Conservation (phyloP, 345 rosid genomes). For the Geranium brycei region DNA sequence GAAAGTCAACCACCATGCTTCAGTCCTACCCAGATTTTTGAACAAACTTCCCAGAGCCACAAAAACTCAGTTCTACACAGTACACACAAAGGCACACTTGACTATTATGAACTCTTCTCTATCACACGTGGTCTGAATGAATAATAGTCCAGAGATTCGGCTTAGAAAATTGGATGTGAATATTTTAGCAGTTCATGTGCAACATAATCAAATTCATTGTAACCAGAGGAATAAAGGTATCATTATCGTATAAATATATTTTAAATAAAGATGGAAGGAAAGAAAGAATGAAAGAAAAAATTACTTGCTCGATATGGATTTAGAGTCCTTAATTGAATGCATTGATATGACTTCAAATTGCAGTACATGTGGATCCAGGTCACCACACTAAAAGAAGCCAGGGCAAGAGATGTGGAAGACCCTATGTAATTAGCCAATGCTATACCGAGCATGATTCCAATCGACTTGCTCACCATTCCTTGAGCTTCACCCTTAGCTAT, state of each 20-base stretch:
- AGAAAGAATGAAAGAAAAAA: conserved; percentile 12
- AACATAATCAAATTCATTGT: background rate
- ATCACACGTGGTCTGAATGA: no score
- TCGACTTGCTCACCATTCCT: conserved; percentile 93
- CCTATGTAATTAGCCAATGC: conserved; percentile 64
- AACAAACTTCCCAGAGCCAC: no score
- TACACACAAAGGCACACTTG: no score
- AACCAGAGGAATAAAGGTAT: no score
- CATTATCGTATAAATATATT: background rate
- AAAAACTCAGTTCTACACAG: no score
- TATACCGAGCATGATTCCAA: conserved; percentile 78
- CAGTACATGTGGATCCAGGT: conserved; percentile 90
- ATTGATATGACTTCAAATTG: conserved; percentile 86
- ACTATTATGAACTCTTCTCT: no score
- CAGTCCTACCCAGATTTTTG: no score
- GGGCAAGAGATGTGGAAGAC: conserved; percentile 63
- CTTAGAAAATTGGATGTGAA: no score
- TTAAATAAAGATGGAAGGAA: conserved; percentile 4
- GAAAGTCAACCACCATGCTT: no score
- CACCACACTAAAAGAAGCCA: conserved; percentile 66
- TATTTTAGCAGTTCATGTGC: background rate
- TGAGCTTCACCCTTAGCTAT: conserved; percentile 99
- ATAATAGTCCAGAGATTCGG: no score
- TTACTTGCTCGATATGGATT: conserved; percentile 97
- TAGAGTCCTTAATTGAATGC: conserved; percentile 80